Base-by-base conservation (phyloP, 345 rosid species). In the Populus tremula region DNA sequence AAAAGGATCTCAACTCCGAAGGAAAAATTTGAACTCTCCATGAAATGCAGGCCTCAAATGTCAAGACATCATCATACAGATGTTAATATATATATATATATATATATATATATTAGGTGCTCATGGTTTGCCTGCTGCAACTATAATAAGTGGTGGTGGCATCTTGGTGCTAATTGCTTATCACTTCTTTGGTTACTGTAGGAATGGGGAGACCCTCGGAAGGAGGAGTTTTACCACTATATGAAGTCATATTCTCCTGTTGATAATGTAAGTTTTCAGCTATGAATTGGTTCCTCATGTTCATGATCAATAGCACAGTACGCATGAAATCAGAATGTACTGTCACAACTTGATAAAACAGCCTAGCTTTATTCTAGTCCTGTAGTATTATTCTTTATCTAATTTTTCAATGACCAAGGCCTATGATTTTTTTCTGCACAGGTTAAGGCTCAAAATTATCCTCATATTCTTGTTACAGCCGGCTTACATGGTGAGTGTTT, bases 191-290 rank as follows among this genome's bases (percentile, higher is more conserved):
- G 8, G 67, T 80, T 70, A 59, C 78, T 87, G 84, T 83, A 95
- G 99, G 98, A 95, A 85, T 95, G 99, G 99, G 98, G 97, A 78
- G 99, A 95, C 79, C 99, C 99, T 31, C 90, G 98, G 69, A 89
- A 87, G 82, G 93, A 91, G 84, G 96, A 93, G 69, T 95, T 81
- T 85, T 93, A 93, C 89, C 83, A 35, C 80, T 95, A 93, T 79
- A 92, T 95, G 94, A 95, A 93, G 86, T 89, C 99, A 33, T 95
- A 95, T 82, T 93, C 99, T 23, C 99, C 99, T 50, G 94, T 95
- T 49, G 98, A 93, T 81, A 93, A 93, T 85, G 98, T 90, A 75
- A 84, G 90, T 71, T 41, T 6, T 9, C 45, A 33, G 39, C 49
- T 68, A 65, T 54, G 66, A 64, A 65, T 35, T 43, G 25, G 72